Evolutionary conservation across 331 rosid species (phyloP).

Genomic region (Malus hybrid): DNA sequence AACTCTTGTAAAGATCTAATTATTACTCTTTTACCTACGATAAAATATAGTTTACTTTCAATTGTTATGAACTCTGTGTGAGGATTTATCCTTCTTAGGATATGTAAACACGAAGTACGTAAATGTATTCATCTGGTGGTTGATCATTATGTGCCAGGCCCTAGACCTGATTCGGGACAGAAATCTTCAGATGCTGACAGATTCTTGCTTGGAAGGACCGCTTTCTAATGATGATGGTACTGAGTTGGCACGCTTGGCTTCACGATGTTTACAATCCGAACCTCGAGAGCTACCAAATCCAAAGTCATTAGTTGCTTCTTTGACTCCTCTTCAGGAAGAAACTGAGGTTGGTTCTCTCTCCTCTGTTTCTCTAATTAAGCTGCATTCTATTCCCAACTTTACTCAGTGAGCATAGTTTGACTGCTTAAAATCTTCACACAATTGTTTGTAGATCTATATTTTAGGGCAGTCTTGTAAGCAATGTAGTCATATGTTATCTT

Average conservation of each 20-base stretch:
- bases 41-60: neutral
- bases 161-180: constrained; percentile 81
- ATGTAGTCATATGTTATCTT: too few species aligned
- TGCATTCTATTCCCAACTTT: neutral
- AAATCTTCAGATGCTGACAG: constrained; percentile 81
- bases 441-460: too few species aligned
- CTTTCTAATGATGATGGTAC: constrained; percentile 86
- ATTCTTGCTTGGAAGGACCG: constrained; percentile 83
- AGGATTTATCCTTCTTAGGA: neutral
- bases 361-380: neutral
- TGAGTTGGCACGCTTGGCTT: constrained; percentile 74
- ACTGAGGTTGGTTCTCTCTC: constrained; percentile 48
- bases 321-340: constrained; percentile 79
- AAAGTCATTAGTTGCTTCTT: constrained; percentile 65
- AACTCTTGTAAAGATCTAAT: too few species aligned
- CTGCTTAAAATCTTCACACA: too few species aligned
- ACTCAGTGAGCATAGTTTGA: neutral
- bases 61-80: neutral
- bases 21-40: neutral
- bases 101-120: neutral
- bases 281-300: constrained; percentile 83
- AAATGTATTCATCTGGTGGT: constrained; percentile 17
- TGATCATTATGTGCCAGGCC: constrained; percentile 44
- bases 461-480: too few species aligned
- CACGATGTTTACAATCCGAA: constrained; percentile 80